These are phyloP conservation scores for Bromus sterilis DNA, from an alignment of 176 grass and related monocot species.

Conservation along the genomic window DNA sequence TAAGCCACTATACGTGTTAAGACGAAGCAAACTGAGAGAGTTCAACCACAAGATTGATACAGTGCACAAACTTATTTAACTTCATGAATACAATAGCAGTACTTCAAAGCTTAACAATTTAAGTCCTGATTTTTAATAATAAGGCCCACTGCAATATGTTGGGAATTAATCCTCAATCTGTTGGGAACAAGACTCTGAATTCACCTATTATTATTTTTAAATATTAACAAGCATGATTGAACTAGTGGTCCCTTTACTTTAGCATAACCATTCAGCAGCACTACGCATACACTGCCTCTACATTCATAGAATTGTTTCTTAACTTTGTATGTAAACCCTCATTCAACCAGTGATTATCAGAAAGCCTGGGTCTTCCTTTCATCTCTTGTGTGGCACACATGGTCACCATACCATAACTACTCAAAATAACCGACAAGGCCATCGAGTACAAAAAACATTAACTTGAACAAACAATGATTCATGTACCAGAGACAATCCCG, in stretches of 20 bases:
- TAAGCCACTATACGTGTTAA: constrained; percentile 7
- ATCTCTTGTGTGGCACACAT: not conserved
- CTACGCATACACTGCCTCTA: not conserved
- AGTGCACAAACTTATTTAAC: not conserved
- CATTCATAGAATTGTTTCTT: not conserved
- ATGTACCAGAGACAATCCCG: not conserved
- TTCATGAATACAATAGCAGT: not conserved
- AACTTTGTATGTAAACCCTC: not conserved
- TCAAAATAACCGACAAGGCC: not conserved
- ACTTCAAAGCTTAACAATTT: not conserved
- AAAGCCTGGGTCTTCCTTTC: not conserved
- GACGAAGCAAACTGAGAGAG: not conserved
- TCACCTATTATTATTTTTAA: not conserved
- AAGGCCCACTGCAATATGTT: not conserved
- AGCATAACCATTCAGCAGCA: not conserved
- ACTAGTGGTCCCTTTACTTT: not conserved
- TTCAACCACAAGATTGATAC: not conserved
- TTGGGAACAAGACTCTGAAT: not conserved
- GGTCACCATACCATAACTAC: not conserved
- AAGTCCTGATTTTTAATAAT: not conserved
- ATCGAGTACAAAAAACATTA: not conserved
- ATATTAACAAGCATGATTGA: not conserved
- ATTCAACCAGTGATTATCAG: not conserved
- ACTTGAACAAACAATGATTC: constrained; percentile 12
- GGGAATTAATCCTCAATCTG: constrained; percentile 3